Evolutionary conservation across 768 basidiomycete species (phyloP).

Genomic region (Hypholoma fasciculare): DNA sequence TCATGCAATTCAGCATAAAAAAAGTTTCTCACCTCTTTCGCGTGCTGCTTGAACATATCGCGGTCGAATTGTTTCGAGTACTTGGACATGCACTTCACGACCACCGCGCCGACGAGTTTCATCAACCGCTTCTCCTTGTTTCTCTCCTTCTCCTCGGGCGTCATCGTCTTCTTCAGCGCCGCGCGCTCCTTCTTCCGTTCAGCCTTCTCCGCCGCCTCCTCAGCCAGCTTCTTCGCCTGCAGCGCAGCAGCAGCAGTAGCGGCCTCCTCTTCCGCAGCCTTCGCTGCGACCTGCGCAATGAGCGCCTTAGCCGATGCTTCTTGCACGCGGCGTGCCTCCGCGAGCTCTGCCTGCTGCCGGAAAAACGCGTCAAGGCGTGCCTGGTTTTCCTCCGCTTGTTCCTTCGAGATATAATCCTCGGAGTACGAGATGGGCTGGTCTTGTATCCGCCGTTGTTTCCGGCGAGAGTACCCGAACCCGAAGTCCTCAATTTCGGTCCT

Average conservation of each 20-base stretch:
- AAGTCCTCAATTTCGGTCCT: not conserved
- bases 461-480: not conserved
- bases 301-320: conserved; percentile 32
- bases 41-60: conserved; percentile 91
- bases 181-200: conserved; percentile 36
- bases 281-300: conserved; percentile 36
- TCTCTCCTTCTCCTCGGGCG: conserved; percentile 61
- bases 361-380: not conserved
- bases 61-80: conserved; percentile 72
- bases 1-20: conserved; percentile 1
- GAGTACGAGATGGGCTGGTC: not conserved
- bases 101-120: conserved; percentile 85
- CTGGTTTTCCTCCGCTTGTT: not conserved
- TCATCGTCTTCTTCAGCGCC: conserved; percentile 38
- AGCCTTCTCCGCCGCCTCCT: conserved; percentile 29
- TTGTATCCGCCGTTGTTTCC: not conserved
- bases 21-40: conserved; percentile 71
- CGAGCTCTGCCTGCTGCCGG: not conserved
- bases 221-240: conserved; percentile 28
- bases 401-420: no score
- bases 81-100: conserved; percentile 93
- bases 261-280: conserved; percentile 28
- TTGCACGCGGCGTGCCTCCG: not conserved
- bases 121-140: conserved; percentile 80
- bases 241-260: conserved; percentile 28